Conservation (phyloP, 148 eudicot genomes). For the Silene conica region DNA sequence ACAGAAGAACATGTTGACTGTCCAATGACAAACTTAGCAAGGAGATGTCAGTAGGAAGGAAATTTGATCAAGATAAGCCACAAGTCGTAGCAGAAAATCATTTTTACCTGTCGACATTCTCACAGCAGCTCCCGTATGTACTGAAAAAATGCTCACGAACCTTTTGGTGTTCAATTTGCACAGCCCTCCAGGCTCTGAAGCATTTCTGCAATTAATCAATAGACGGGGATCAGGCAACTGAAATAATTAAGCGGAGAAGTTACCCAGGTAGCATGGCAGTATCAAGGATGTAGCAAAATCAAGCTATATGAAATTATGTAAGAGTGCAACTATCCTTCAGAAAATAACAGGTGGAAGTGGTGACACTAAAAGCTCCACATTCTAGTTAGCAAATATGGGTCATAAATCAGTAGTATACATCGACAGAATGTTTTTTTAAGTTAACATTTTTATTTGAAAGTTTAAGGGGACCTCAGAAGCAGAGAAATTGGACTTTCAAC, state of each 20-base stretch:
- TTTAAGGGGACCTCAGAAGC: not conserved
- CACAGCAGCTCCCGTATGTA: conserved; percentile 59
- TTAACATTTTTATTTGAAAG: not conserved
- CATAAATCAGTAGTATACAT: conserved; percentile 10
- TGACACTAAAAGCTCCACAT: not conserved
- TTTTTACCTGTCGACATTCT: conserved; percentile 66
- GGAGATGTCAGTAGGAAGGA: not conserved
- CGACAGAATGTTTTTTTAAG: not conserved
- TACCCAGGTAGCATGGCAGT: not conserved
- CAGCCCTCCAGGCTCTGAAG: conserved; percentile 88
- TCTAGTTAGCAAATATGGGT: not conserved
- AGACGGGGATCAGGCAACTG: conserved; percentile 15
- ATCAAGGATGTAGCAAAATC: conserved; percentile 7
- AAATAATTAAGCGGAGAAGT: conserved; percentile 1
- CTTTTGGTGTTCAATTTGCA: conserved; percentile 61
- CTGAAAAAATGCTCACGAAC: conserved; percentile 61
- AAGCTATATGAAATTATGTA: not conserved
- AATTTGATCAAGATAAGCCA: not conserved
- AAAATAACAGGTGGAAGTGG: not conserved
- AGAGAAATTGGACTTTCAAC: not conserved
- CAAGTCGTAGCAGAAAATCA: not conserved
- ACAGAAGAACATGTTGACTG: conserved; percentile 1
- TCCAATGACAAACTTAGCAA: not conserved
- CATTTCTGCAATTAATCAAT: conserved; percentile 66
- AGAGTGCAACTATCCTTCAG: not conserved